Evolutionary conservation across 2,329 filamentous ascomycete species (phyloP), one percentile per base, ranked within the genome.

Genomic region (Alternaria arborescens): DNA sequence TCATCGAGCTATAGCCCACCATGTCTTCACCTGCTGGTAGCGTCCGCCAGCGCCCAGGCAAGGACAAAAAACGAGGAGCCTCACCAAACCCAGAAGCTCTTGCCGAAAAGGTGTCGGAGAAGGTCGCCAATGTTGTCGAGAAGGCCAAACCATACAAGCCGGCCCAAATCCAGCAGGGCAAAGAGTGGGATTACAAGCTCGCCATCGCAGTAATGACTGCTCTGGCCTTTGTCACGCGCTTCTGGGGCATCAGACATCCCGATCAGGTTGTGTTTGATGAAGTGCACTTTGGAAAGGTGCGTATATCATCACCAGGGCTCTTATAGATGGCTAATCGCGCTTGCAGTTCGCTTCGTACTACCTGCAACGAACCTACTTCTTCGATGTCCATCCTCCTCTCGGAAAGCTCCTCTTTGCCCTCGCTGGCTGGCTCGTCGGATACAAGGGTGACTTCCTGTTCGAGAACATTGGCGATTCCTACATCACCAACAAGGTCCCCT

Each of bases 381-480:
- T 99, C 88, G 95, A 99, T 83, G 95, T 99, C 56, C 95, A 99
- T 80, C 95, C 95, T 70, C 95, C 95, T 16, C 96, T 99, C 73
- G 95, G 92, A 80, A 99, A 99, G 85, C 93, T 99, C 62, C 89
- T 99, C 52, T 98, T 98, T 78, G 95, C 94, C 70, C 88, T 97
- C 67, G 93, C 97, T 82, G 95, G 95, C 78, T 99, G 95, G 95
- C 87, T 98, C 55, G 92, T 98, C 54, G 95, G 95, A 75, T 99
- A 97, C 80, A 92, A 98, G 82, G 95, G 95, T 70, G 89, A 94
- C 77, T 99, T 98, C 82, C 89, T 97, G 77, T 99, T 99, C 81
- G 95, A 99, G 72, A 99, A 98, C 83, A 99, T 99, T 79, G 95
- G 95, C 76, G 95, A 98, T 79, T 98, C 94, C 18, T 99, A 99